These are phyloP conservation scores for Leccinum broughii DNA, from an alignment of 768 basidiomycete species.

Conservation along the genomic window DNA sequence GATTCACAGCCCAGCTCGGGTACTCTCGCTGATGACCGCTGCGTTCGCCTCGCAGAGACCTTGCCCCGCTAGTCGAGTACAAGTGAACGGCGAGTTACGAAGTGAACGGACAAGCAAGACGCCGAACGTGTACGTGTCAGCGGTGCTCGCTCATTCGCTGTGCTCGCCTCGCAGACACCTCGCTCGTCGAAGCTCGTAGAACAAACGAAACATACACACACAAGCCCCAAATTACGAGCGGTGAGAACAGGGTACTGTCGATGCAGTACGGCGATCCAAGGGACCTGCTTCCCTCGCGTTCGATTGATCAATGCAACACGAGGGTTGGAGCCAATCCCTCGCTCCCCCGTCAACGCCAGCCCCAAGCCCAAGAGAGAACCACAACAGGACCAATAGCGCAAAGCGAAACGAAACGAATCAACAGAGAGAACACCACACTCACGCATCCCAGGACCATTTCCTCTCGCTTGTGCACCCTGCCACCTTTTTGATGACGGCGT, in stretches of 20 bases:
- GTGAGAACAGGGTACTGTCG: constrained; percentile 7
- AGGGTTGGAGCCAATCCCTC: neutral
- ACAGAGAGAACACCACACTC: constrained; percentile 25
- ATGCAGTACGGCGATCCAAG: neutral
- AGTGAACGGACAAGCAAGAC: constrained; percentile 14
- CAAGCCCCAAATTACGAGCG: constrained; percentile 11
- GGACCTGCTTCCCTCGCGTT: constrained; percentile 14
- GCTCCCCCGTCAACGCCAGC: neutral
- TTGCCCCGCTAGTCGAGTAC: constrained; percentile 5
- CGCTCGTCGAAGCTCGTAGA: constrained; percentile 14
- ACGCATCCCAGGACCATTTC: constrained; percentile 70
- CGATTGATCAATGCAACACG: constrained; percentile 15
- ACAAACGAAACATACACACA: constrained; percentile 1
- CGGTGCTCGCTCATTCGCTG: constrained; percentile 2
- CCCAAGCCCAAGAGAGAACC: constrained; percentile 4
- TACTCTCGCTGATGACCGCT: constrained; percentile 2
- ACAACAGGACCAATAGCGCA: neutral
- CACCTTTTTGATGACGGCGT: constrained; percentile 46
- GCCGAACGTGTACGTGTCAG: constrained; percentile 8
- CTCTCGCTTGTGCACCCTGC: constrained; percentile 55
- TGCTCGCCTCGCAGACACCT: constrained; percentile 23
- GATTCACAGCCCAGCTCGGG: neutral
- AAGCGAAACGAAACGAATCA: neutral
- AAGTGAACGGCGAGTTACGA: constrained; percentile 4
- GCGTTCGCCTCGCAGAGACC: constrained; percentile 23